These are phyloP conservation scores for Diaporthe sp. DNA, from an alignment of 2,329 filamentous ascomycete species.

Conservation along the genomic window DNA sequence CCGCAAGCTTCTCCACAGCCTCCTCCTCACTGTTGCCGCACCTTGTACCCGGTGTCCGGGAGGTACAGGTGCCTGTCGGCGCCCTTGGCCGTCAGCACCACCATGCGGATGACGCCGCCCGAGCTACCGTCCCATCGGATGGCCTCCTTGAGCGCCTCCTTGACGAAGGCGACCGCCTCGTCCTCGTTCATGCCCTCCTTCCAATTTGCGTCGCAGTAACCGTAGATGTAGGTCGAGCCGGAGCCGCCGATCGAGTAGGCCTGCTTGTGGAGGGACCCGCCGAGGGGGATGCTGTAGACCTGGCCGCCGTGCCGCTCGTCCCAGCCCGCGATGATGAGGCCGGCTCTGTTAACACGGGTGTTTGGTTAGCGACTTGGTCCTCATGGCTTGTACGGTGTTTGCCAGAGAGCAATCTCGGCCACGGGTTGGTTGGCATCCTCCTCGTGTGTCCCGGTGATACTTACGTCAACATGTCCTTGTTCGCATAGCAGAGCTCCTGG, in stretches of 20 bases:
- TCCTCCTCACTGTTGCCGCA: conserved; percentile 70
- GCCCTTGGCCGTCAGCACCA: conserved; percentile 91
- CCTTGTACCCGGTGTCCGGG: conserved; percentile 90
- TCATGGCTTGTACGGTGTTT: too few relatives aligned
- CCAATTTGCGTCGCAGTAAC: conserved; percentile 98
- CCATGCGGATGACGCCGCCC: conserved; percentile 97
- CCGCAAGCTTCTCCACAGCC: conserved; percentile 43
- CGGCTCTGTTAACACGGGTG: conserved; percentile 73
- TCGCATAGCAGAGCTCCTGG: conserved; percentile 97
- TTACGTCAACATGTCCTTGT: conserved; percentile 93
- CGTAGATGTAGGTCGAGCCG: conserved; percentile 99
- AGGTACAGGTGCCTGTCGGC: conserved; percentile 95
- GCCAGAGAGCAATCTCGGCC: background rate
- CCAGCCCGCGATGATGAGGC: conserved; percentile 98
- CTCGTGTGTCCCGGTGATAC: conserved; percentile 48
- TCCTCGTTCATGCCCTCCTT: conserved; percentile 92
- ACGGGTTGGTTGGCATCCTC: background rate
- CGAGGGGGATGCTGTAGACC: conserved; percentile 96
- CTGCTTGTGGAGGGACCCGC: conserved; percentile 98
- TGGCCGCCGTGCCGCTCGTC: conserved; percentile 95
- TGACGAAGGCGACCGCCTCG: conserved; percentile 93
- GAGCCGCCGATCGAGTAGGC: conserved; percentile 95
- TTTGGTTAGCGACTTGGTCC: conserved; percentile 5
- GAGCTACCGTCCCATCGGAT: conserved; percentile 99
- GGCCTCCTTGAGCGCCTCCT: conserved; percentile 89